Percentiles rank a stretch among this genome's conserved stretches.
Conservation (phyloP, 495 filamentous ascomycete genomes). For the Aspergillus sclerotioniger region DNA sequence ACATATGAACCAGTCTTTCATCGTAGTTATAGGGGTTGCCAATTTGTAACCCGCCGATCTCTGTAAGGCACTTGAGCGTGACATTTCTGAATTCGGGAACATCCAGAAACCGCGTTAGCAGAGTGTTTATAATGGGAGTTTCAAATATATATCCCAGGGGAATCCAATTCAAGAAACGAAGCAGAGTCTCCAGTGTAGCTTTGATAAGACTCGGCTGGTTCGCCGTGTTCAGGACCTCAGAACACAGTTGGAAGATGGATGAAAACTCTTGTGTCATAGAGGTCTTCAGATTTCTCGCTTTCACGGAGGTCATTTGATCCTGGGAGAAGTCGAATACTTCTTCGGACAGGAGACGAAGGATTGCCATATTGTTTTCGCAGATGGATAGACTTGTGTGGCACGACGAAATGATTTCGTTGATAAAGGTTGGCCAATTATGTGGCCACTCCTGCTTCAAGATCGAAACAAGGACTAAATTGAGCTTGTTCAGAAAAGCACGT, state of each 20-base stretch:
- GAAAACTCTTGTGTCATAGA: slow-evolving; percentile 99
- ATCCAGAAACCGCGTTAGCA: slow-evolving; percentile 85
- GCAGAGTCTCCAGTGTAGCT: slow-evolving; percentile 88
- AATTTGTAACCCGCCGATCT: slow-evolving; percentile 87
- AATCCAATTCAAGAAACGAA: slow-evolving; percentile 98
- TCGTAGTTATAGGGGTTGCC: slow-evolving; percentile 80
- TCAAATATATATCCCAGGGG: slow-evolving; percentile 98
- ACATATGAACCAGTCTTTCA: slow-evolving; percentile 94
- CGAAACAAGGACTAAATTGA: slow-evolving; percentile 94
- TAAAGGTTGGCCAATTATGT: slow-evolving; percentile 99
- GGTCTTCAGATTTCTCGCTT: slow-evolving; percentile 92
- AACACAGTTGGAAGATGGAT: slow-evolving; percentile 94
- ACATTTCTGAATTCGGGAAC: slow-evolving; percentile 92
- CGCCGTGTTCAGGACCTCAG: slow-evolving; percentile 84
- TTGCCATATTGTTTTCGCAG: slow-evolving; percentile 99
- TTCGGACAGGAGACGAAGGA: slow-evolving; percentile 91
- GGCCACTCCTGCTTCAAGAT: slow-evolving; percentile 99
- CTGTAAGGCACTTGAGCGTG: slow-evolving; percentile 93
- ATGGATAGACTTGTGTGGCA: slow-evolving; percentile 92
- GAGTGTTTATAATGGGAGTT: slow-evolving; percentile 90
- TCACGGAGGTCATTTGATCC: slow-evolving; percentile 95
- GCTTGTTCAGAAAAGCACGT: slow-evolving; percentile 89
- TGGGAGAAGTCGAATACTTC: slow-evolving; percentile 99
- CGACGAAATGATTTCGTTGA: slow-evolving; percentile 97
- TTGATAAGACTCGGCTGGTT: slow-evolving; percentile 86